phyloP scores from a whole-genome alignment of 768 basidiomycete species.

The Dentipellis fragilis region DNA sequence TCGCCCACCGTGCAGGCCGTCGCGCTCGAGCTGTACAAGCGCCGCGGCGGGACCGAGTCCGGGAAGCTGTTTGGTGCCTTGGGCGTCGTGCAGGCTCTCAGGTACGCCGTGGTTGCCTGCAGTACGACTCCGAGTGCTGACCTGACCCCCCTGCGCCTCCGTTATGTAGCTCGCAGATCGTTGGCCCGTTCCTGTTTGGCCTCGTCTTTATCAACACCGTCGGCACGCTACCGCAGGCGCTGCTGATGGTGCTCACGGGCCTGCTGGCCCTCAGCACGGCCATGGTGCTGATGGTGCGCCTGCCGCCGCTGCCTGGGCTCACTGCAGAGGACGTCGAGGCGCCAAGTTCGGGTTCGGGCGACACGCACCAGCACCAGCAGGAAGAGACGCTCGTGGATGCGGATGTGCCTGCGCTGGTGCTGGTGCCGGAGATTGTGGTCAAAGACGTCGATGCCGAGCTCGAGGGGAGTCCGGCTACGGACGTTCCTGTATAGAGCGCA shows the following conservation, averaged over 20 bases:
- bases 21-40: slow-evolving; percentile 3
- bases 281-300: not conserved
- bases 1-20: slow-evolving; percentile 2
- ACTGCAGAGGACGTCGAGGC: not conserved
- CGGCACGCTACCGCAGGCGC: not conserved
- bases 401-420: no score
- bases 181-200: slow-evolving; percentile 2
- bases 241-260: not conserved
- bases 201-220: not conserved
- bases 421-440: no score
- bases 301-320: not conserved
- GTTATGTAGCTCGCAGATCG: not conserved
- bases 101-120: not conserved
- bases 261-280: not conserved
- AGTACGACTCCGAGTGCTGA: not conserved
- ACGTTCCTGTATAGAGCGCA: no score
- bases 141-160: not conserved
- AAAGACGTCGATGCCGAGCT: no score
- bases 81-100: not conserved
- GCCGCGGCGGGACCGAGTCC: not conserved
- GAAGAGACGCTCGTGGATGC: no score
- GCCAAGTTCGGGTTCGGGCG: not conserved
- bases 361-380: not conserved
- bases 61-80: slow-evolving; percentile 4
- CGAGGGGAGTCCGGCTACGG: no score